Evolutionary conservation across 768 basidiomycete genomes (phyloP), one percentile per base, ranked within the genome.

Genomic region (Psilocybe cubensis): DNA sequence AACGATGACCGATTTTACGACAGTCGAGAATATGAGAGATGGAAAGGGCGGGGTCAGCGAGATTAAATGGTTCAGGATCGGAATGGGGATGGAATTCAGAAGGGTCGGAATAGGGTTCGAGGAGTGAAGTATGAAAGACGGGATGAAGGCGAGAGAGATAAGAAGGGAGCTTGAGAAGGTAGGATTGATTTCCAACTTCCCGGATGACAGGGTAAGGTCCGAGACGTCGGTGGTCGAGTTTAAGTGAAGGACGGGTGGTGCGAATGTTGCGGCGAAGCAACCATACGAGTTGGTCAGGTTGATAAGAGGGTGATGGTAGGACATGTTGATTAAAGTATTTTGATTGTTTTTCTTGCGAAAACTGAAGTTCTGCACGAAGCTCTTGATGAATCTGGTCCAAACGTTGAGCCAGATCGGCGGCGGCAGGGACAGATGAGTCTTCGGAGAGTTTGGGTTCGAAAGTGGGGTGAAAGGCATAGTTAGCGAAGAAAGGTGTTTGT

Each of bases 241-340:
- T 80, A 29, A 65, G 50, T 2, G 74, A 73, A 2, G 77, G 77
- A 12, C 74, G 64, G n/a, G 68, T 74, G 8, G 78, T 79, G 20
- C 66, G 68, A 61, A 80, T 75, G 59, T 79, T 72, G n/a, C 63
- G 64, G 10, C 63, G 62, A 1, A 75, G 65, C 4, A 79, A 58
- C 74, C 75, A 79, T 17, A 79, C 74, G 1, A 69, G 59, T n/a
- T 77, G 62, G 41, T 65, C 75, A 4, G 58, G 61, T 42, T 72
- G n/a, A 56, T 71, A 70, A 5, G 67, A 40, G 0, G 74, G 77
- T 1, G 65, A 55, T 2, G 68, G 68, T 2, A 64, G 23, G 24
- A 58, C 56, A 5, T 66, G 59, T 25, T 61, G 29, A 55, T 79
- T 59, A 60, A 70, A 73, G 40, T 69, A 70, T 21, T 61, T 56